Percentiles rank a stretch among this genome's conserved stretches.
Evolutionary conservation across 768 basidiomycete genomes (phyloP).

Genomic region (Suillus brevipes): DNA sequence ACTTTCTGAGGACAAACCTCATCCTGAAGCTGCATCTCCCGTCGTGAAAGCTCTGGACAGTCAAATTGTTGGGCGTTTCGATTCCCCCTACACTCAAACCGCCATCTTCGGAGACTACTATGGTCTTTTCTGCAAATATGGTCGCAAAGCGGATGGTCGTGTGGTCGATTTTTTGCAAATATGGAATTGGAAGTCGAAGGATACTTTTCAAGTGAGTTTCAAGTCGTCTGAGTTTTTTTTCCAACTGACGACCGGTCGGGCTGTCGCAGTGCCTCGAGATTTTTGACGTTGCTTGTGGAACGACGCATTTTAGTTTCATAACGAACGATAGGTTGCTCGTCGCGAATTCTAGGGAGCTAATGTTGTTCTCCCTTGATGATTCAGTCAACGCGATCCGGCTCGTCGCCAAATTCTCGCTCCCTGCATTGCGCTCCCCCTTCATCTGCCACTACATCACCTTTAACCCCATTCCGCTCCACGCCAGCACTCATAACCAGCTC

Average conservation of each 20-base stretch:
- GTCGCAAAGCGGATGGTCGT: background rate
- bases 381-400: background rate
- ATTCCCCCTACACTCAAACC: too few species aligned
- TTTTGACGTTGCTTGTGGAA: background rate
- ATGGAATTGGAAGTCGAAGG: slow-evolving; percentile 2
- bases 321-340: background rate
- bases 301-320: background rate
- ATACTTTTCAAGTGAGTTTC: background rate
- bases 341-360: background rate
- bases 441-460: background rate
- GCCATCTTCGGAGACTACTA: background rate
- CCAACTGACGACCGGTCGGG: background rate
- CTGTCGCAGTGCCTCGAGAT: background rate
- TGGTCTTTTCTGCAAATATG: background rate
- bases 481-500: background rate
- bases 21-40: background rate
- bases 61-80: background rate
- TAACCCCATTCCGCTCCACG: background rate
- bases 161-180: background rate
- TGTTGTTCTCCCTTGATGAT: background rate
- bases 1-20: background rate
- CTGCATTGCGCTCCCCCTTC: background rate
- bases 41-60: background rate
- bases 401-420: background rate
- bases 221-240: background rate